Percentiles rank a stretch among this genome's conserved stretches.
Evolutionary conservation across 2,329 filamentous ascomycete species (phyloP).

Genomic region (Alternaria hordeiaustralica): DNA sequence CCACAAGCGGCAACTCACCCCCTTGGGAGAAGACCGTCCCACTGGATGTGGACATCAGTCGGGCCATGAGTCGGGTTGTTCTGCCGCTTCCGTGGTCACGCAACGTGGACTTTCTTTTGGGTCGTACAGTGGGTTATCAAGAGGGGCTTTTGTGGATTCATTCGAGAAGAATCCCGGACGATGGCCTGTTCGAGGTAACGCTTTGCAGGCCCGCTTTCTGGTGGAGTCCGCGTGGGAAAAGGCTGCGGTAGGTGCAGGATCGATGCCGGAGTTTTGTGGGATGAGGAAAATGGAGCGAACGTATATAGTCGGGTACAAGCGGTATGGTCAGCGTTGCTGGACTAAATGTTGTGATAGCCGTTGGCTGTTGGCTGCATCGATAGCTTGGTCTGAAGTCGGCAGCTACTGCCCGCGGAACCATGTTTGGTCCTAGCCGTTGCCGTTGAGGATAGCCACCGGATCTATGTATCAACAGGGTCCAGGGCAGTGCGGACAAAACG

Average conservation of each 20-base stretch:
- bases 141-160: neutral
- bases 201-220: neutral
- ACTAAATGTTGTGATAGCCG: neutral
- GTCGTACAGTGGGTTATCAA: neutral
- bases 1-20: neutral
- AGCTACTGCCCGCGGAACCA: neutral
- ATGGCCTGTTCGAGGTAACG: constrained; percentile 2
- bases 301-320: neutral
- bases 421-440: neutral
- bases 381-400: neutral
- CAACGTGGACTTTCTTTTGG: neutral
- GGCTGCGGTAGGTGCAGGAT: neutral
- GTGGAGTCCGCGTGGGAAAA: neutral
- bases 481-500: neutral
- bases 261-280: neutral
- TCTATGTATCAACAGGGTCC: neutral
- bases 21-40: neutral
- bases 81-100: neutral
- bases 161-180: neutral
- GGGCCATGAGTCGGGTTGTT: neutral
- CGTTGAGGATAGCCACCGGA: neutral
- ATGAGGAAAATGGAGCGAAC: neutral
- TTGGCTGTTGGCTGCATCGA: neutral
- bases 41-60: neutral
- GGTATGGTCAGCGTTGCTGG: neutral